These are phyloP conservation scores for Gonapodya sp. DNA, from an alignment of 192 early-diverging fungal species.

Conservation along the genomic window DNA sequence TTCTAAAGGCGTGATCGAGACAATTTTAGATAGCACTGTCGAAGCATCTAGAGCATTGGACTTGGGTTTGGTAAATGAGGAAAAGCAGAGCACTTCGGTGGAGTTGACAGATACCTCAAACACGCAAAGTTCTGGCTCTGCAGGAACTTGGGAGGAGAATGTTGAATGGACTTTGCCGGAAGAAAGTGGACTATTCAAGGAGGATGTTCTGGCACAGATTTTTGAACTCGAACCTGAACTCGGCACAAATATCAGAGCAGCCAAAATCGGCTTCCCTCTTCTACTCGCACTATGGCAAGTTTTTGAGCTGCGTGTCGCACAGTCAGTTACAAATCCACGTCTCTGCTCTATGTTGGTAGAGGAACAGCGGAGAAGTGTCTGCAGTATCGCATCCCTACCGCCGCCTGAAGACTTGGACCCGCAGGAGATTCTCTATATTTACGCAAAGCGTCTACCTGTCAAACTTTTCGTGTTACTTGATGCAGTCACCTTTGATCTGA, in stretches of 20 bases:
- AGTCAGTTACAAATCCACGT: neutral
- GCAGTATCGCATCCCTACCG: neutral
- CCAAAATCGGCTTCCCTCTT: constrained; percentile 14
- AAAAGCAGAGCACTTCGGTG: neutral
- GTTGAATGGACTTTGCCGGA: neutral
- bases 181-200: constrained; percentile 13
- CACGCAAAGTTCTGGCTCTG: neutral
- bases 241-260: neutral
- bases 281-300: constrained; percentile 15
- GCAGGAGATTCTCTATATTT: neutral
- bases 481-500: neutral
- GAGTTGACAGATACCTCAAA: neutral
- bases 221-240: neutral
- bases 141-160: neutral
- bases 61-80: no score
- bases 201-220: constrained; percentile 9
- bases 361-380: neutral
- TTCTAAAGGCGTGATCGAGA: neutral
- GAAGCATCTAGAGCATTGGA: neutral
- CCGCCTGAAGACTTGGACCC: neutral
- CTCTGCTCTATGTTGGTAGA: neutral
- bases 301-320: constrained; percentile 11
- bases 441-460: neutral
- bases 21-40: neutral
- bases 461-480: constrained; percentile 3